Percentiles rank a stretch among this genome's conserved stretches.
phyloP scores from a whole-genome alignment of 352 stramenopile genomes.

The Phytophthora melonis region DNA sequence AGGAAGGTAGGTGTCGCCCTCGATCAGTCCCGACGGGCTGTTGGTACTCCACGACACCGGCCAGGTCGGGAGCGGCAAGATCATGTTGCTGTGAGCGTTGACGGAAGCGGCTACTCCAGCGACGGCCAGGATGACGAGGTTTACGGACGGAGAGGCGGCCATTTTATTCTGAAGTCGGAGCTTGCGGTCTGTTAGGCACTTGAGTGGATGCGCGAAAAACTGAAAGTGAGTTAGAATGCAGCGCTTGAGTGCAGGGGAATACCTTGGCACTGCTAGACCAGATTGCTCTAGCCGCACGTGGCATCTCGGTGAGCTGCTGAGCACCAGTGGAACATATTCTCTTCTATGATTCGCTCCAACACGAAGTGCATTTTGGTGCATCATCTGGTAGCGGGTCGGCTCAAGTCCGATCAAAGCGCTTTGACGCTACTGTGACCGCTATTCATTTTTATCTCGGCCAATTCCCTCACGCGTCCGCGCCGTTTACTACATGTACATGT shows the following conservation, averaged over 20 bases:
- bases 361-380: slow-evolving; percentile 33
- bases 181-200: not conserved
- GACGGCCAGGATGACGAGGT: slow-evolving; percentile 12
- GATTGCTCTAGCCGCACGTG: not conserved
- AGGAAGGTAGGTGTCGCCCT: slow-evolving; percentile 44
- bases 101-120: slow-evolving; percentile 6
- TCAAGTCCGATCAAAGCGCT: slow-evolving; percentile 24
- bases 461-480: not conserved
- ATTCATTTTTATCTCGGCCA: slow-evolving; percentile 20
- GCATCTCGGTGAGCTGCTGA: slow-evolving; percentile 2
- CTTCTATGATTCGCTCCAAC: not conserved
- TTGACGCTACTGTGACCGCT: not conserved
- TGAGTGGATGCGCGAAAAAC: slow-evolving; percentile 25
- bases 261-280: not conserved
- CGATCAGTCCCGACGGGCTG: slow-evolving; percentile 45
- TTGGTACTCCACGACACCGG: slow-evolving; percentile 44
- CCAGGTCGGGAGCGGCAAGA: slow-evolving; percentile 44
- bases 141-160: slow-evolving; percentile 16
- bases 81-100: slow-evolving; percentile 42
- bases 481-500: not conserved
- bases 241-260: too few species aligned
- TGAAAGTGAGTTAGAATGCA: slow-evolving; percentile 17
- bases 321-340: slow-evolving; percentile 8
- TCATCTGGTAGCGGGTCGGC: slow-evolving; percentile 28
- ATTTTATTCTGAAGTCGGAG: slow-evolving; percentile 10